Percentiles rank a stretch among this genome's conserved stretches.
Evolutionary conservation across 352 stramenopile genomes (phyloP).

Genomic region (Globisporangium heterothallicum): DNA sequence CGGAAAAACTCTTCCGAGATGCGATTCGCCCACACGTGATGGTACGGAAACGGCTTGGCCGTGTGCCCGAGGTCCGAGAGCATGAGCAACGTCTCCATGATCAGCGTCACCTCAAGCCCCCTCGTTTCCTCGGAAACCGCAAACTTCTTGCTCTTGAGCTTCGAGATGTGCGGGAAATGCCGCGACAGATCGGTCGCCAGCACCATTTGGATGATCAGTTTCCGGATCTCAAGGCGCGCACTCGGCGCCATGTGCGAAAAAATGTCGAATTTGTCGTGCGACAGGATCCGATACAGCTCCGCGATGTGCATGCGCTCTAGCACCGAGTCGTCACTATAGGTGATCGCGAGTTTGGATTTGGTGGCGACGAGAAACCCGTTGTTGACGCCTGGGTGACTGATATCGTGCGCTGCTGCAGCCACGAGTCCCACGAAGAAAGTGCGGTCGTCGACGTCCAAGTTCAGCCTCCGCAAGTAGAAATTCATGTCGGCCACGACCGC

Average conservation of each 20-base stretch:
- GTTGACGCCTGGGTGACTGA: constrained; percentile 88
- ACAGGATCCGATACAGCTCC: constrained; percentile 57
- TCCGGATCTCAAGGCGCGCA: constrained; percentile 38
- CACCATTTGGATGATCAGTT: constrained; percentile 74
- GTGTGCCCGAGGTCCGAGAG: constrained; percentile 60
- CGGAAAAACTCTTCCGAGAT: constrained; percentile 69
- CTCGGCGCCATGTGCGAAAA: constrained; percentile 37
- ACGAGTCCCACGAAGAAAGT: constrained; percentile 69
- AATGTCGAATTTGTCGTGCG: constrained; percentile 57
- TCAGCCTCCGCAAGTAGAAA: constrained; percentile 55
- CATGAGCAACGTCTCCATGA: constrained; percentile 77
- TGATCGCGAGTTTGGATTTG: constrained; percentile 85
- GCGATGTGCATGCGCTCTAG: constrained; percentile 78
- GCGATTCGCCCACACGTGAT: constrained; percentile 51
- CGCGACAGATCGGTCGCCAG: constrained; percentile 70
- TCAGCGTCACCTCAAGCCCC: constrained; percentile 47
- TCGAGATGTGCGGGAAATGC: constrained; percentile 64
- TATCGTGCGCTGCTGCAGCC: constrained; percentile 87
- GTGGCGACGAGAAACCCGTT: constrained; percentile 90
- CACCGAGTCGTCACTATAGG: constrained; percentile 89
- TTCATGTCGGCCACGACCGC: constrained; percentile 60
- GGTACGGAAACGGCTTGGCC: constrained; percentile 56
- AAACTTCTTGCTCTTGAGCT: constrained; percentile 70
- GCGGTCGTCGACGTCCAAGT: constrained; percentile 47
- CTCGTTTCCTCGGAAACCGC: constrained; percentile 36